Conservation (phyloP, 208 protist genomes). For the Zelonia costaricensis region DNA sequence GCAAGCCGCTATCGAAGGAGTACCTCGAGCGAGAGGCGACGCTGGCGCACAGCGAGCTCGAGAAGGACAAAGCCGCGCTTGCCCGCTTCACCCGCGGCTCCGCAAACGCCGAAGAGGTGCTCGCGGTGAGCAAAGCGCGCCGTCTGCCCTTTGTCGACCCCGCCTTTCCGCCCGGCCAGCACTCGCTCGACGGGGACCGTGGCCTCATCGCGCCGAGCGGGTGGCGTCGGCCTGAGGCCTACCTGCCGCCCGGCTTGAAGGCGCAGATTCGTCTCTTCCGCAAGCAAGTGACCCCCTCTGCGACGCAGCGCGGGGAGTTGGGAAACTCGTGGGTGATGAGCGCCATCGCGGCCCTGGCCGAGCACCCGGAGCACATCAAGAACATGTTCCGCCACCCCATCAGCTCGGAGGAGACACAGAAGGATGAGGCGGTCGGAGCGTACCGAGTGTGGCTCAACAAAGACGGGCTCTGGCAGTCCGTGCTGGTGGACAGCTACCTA, state of each 20-base stretch:
- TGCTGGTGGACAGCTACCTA: slow-evolving; percentile 88
- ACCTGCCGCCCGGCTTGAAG: slow-evolving; percentile 60
- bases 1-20: slow-evolving; percentile 51
- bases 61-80: slow-evolving; percentile 40
- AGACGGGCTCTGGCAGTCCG: slow-evolving; percentile 83
- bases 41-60: slow-evolving; percentile 41
- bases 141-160: slow-evolving; percentile 73
- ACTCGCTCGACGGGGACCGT: slow-evolving; percentile 63
- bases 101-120: slow-evolving; percentile 45
- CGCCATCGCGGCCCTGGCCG: slow-evolving; percentile 61
- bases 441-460: slow-evolving; percentile 87
- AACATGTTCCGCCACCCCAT: slow-evolving; percentile 72
- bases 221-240: slow-evolving; percentile 71
- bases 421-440: slow-evolving; percentile 49
- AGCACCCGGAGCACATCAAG: slow-evolving; percentile 63
- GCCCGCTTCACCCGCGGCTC: slow-evolving; percentile 35
- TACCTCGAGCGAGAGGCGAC: slow-evolving; percentile 56
- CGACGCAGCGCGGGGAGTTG: slow-evolving; percentile 74
- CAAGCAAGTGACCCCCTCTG: slow-evolving; percentile 60
- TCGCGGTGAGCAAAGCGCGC: slow-evolving; percentile 48
- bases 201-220: slow-evolving; percentile 56
- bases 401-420: slow-evolving; percentile 42
- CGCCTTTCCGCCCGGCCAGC: slow-evolving; percentile 66
- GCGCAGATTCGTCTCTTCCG: slow-evolving; percentile 69
- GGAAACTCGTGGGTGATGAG: slow-evolving; percentile 83